Percentiles rank a stretch among this genome's conserved stretches.
Evolutionary conservation across 2,329 filamentous ascomycete species (phyloP).

Genomic region (Atkinsonella hypoxylon): DNA sequence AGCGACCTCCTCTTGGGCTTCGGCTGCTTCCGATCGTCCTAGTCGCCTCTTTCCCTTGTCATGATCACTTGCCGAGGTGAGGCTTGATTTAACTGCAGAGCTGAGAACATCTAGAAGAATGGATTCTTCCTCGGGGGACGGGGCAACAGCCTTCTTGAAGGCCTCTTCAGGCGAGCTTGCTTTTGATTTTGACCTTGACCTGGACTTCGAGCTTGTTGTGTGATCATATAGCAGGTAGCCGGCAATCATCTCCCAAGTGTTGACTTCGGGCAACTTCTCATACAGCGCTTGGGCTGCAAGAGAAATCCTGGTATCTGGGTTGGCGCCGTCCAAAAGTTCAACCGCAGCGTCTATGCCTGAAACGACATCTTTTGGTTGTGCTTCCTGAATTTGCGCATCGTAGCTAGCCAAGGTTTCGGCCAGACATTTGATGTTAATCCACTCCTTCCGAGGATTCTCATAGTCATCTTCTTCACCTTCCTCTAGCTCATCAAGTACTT

Average conservation of each 20-base stretch:
- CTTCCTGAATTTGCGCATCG: conserved; percentile 55
- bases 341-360: conserved; percentile 37
- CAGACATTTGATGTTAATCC: conserved; percentile 86
- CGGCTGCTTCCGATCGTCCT: conserved; percentile 51
- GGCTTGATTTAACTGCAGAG: conserved; percentile 62
- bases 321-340: conserved; percentile 48
- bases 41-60: conserved; percentile 46
- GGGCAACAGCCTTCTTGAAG: conserved; percentile 61
- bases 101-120: conserved; percentile 81
- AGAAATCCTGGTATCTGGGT: conserved; percentile 69
- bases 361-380: conserved; percentile 32
- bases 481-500: conserved; percentile 64
- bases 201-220: conserved; percentile 48
- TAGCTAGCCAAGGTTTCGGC: conserved; percentile 75
- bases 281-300: conserved; percentile 79
- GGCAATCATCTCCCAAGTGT: conserved; percentile 77
- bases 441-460: conserved; percentile 64
- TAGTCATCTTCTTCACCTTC: conserved; percentile 64
- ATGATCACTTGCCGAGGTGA: conserved; percentile 55
- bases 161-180: conserved; percentile 43
- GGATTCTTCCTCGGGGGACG: conserved; percentile 65
- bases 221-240: conserved; percentile 92
- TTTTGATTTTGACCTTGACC: conserved; percentile 38
- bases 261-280: conserved; percentile 67
- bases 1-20: conserved; percentile 67